Evolutionary conservation across 495 filamentous ascomycete species (phyloP).

Genomic region (Aspergillus indologenus): DNA sequence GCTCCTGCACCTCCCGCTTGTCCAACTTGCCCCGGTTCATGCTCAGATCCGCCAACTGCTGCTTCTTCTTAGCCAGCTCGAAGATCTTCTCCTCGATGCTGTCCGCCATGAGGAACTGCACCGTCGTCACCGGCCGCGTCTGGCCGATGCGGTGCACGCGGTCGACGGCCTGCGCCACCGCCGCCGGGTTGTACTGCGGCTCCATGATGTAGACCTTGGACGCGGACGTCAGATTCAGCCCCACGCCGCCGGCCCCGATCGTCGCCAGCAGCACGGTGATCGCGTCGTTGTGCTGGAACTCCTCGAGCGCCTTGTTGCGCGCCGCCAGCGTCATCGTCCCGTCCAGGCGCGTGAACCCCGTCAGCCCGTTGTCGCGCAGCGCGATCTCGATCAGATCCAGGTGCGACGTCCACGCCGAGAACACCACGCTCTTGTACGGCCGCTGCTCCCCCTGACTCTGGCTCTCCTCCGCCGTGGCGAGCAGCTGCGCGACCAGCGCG

Average conservation of each 20-base stretch:
- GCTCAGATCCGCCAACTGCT: conserved; percentile 78
- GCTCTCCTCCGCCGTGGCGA: conserved; percentile 57
- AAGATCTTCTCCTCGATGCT: conserved; percentile 96
- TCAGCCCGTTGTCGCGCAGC: conserved; percentile 62
- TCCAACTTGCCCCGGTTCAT: conserved; percentile 70
- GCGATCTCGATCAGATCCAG: conserved; percentile 91
- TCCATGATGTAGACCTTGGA: conserved; percentile 95
- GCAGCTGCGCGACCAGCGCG: conserved; percentile 67
- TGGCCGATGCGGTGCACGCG: conserved; percentile 93
- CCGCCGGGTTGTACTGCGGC: conserved; percentile 93
- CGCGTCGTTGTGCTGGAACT: conserved; percentile 68
- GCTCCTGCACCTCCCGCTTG: conserved; percentile 70
- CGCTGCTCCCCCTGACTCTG: conserved; percentile 53
- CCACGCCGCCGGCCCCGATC: conserved; percentile 87
- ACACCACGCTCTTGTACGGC: conserved; percentile 86
- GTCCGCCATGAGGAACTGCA: conserved; percentile 79
- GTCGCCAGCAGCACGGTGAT: conserved; percentile 84
- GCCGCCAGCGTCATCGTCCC: conserved; percentile 75
- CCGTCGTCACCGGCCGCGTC: conserved; percentile 74
- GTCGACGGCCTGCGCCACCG: conserved; percentile 91
- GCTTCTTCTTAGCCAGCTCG: conserved; percentile 84
- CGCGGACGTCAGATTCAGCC: conserved; percentile 83
- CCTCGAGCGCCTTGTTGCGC: conserved; percentile 67
- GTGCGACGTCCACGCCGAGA: conserved; percentile 91
- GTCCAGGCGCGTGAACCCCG: conserved; percentile 72